Evolutionary conservation across 2,329 filamentous ascomycete species (phyloP).

Genomic region (Xylariales sp.): DNA sequence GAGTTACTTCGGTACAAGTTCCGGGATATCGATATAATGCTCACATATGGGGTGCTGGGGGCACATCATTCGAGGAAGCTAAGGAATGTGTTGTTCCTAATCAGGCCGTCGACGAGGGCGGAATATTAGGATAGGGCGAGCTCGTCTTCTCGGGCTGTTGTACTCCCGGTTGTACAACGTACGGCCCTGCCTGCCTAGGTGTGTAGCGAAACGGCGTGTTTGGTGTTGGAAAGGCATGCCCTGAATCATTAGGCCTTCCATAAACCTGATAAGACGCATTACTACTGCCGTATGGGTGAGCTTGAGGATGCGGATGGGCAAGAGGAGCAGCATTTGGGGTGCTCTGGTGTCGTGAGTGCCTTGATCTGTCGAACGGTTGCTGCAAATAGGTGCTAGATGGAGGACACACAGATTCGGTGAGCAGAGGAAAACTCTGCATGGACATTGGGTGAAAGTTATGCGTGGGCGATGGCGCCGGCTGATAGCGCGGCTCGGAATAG

Average conservation of each 20-base stretch:
- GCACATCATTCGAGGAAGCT: too few relatives aligned
- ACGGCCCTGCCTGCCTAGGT: background rate
- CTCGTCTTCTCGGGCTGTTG: background rate
- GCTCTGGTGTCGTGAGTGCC: conserved; percentile 50
- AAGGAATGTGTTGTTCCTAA: too few relatives aligned
- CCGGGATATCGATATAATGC: too few relatives aligned
- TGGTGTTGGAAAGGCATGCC: too few relatives aligned
- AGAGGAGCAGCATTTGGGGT: conserved; percentile 41
- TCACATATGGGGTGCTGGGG: too few relatives aligned
- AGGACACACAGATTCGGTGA: background rate
- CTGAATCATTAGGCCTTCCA: background rate
- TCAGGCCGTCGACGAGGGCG: too few relatives aligned
- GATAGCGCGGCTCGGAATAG: conserved; percentile 31
- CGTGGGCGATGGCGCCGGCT: conserved; percentile 35
- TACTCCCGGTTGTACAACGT: background rate
- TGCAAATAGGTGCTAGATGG: background rate
- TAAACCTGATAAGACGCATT: conserved; percentile 29
- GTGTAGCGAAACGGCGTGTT: too few relatives aligned
- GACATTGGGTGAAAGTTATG: conserved; percentile 24
- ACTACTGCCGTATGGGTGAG: conserved; percentile 28
- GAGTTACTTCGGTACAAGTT: too few relatives aligned
- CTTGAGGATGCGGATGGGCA: conserved; percentile 10
- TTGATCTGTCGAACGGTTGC: conserved; percentile 23
- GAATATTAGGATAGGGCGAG: background rate
- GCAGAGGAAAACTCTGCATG: background rate